These are phyloP conservation scores for Chrysoporthe cubensis DNA, from an alignment of 2,329 filamentous ascomycete species.

Conservation along the genomic window DNA sequence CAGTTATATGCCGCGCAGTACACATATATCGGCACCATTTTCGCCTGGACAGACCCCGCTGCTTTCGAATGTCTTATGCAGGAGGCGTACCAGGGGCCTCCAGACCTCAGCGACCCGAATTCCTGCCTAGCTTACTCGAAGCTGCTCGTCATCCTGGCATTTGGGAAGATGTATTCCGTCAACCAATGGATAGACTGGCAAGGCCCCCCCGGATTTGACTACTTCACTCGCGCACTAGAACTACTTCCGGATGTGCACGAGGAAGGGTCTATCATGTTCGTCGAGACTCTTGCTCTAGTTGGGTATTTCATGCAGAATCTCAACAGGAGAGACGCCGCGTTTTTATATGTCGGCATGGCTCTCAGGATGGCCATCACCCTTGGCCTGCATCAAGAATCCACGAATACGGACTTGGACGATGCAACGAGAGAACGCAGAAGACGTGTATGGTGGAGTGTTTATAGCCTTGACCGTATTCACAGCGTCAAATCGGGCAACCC, in stretches of 20 bases:
- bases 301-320: slow-evolving; percentile 63
- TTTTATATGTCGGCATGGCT: slow-evolving; percentile 57
- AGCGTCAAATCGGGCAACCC: slow-evolving; percentile 59
- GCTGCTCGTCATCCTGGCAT: slow-evolving; percentile 55
- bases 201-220: slow-evolving; percentile 59
- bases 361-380: slow-evolving; percentile 61
- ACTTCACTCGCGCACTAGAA: slow-evolving; percentile 55
- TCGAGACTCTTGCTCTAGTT: slow-evolving; percentile 57
- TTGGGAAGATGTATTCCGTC: slow-evolving; percentile 60
- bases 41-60: slow-evolving; percentile 53
- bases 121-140: slow-evolving; percentile 56
- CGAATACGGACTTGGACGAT: slow-evolving; percentile 42
- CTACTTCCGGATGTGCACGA: slow-evolving; percentile 60
- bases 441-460: slow-evolving; percentile 60
- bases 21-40: slow-evolving; percentile 61
- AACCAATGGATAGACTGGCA: slow-evolving; percentile 58
- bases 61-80: slow-evolving; percentile 51
- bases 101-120: slow-evolving; percentile 48
- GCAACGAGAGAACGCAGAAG: slow-evolving; percentile 52
- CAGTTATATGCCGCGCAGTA: slow-evolving; percentile 56
- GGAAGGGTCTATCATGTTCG: slow-evolving; percentile 56
- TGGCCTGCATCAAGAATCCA: slow-evolving; percentile 57
- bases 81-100: slow-evolving; percentile 47
- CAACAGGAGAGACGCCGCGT: slow-evolving; percentile 58
- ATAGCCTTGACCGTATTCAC: slow-evolving; percentile 57